Percentiles rank a stretch among this genome's conserved stretches.
phyloP scores from a whole-genome alignment of 2,329 filamentous ascomycete species.

The Microcera coccophila region DNA sequence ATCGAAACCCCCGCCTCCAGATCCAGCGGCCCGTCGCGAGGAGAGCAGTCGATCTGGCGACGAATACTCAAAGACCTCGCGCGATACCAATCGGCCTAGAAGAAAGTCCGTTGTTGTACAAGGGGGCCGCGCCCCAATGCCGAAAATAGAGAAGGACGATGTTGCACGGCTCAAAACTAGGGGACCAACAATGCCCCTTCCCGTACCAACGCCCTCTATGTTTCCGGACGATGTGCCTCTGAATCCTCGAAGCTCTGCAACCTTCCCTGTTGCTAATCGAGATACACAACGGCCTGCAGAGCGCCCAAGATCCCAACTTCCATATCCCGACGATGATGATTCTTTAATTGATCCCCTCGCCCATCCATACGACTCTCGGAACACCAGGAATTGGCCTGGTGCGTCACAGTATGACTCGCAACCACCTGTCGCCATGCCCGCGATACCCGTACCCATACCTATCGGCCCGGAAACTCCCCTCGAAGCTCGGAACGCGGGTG shows the following conservation, averaged over 20 bases:
- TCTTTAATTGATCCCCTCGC: conserved; percentile 18
- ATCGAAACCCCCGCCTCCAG: conserved; percentile 20
- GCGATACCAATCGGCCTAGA: conserved; percentile 28
- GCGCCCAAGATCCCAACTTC: conserved; percentile 26
- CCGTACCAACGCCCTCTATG: conserved; percentile 27
- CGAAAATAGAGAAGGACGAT: conserved; percentile 23
- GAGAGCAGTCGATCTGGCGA: conserved; percentile 38
- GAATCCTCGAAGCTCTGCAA: conserved; percentile 26
- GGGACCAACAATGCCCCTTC: conserved; percentile 32
- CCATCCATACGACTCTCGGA: conserved; percentile 22
- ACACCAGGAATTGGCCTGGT: conserved; percentile 14
- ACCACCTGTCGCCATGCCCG: conserved; percentile 22
- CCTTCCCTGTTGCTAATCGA: conserved; percentile 29
- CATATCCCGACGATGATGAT: conserved; percentile 39
- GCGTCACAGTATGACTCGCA: conserved; percentile 20
- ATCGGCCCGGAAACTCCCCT: conserved; percentile 22
- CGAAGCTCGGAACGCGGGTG: conserved; percentile 19
- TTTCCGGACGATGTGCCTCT: conserved; percentile 12
- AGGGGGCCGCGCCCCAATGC: conserved; percentile 28
- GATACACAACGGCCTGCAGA: conserved; percentile 15
- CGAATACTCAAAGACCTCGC: conserved; percentile 32
- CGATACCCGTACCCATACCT: conserved; percentile 21
- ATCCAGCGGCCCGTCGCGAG: conserved; percentile 12
- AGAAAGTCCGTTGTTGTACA: conserved; percentile 36
- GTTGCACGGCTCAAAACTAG: conserved; percentile 33